Conservation (phyloP, 1,139 yeast genomes). For the Yamadazyma kanchanaburiensis region DNA sequence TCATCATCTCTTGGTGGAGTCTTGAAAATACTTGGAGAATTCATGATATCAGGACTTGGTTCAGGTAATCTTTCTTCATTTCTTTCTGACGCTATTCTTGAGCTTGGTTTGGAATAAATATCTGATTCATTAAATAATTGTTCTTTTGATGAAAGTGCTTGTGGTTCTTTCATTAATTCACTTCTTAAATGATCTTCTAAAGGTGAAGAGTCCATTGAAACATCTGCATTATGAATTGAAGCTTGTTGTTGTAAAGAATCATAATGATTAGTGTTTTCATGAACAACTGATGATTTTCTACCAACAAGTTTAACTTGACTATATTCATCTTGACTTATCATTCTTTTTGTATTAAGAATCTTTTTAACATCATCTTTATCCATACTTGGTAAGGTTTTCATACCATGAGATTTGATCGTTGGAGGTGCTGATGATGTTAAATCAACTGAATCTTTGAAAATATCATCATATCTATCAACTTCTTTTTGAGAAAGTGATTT, state of each 20-base stretch:
- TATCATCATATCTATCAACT: conserved; percentile 37
- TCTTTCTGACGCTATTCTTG: conserved; percentile 15
- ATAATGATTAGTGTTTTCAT: conserved; percentile 22
- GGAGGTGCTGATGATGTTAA: conserved; percentile 16
- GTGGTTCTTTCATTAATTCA: conserved; percentile 34
- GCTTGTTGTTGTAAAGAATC: conserved; percentile 40
- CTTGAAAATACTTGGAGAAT: conserved; percentile 21
- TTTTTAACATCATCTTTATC: conserved; percentile 46
- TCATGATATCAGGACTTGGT: conserved; percentile 33
- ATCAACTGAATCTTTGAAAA: conserved; percentile 32
- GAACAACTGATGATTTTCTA: conserved; percentile 30
- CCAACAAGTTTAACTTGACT: conserved; percentile 33
- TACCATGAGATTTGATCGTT: conserved; percentile 38
- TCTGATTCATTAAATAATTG: conserved; percentile 37
- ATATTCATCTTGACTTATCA: conserved; percentile 43
- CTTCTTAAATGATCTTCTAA: conserved; percentile 24
- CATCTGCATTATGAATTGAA: conserved; percentile 30
- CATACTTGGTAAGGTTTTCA: conserved; percentile 47
- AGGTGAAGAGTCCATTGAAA: conserved; percentile 27
- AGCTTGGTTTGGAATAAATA: conserved; percentile 10
- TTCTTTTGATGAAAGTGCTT: conserved; percentile 30
- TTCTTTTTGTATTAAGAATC: conserved; percentile 37
- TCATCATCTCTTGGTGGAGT: conserved; percentile 21
- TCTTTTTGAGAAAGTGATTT: conserved; percentile 23
- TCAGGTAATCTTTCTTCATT: conserved; percentile 23